phyloP scores from a whole-genome alignment of 202 grass and related monocot genomes.

The Setaria viridis region DNA sequence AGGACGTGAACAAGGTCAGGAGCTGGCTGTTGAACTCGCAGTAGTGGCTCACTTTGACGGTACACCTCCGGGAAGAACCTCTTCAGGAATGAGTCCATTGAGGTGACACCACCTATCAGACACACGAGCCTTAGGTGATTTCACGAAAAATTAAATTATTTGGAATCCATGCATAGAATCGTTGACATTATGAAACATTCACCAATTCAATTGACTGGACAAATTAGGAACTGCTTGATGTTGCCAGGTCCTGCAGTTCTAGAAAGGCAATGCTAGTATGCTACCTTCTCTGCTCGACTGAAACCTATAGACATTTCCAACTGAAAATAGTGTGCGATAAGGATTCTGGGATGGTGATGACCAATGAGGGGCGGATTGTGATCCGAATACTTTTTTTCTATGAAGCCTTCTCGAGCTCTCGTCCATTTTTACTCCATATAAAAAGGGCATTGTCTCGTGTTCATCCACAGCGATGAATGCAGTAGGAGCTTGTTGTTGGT shows the following conservation, averaged over 20 bases:
- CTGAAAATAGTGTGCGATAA: background rate
- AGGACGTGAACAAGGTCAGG: slow-evolving; percentile 80
- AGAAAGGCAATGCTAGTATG: background rate
- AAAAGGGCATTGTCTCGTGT: background rate
- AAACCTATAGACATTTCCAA: background rate
- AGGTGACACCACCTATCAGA: slow-evolving; percentile 68
- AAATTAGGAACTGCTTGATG: background rate
- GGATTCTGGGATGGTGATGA: background rate
- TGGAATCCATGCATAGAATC: background rate
- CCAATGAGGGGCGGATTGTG: no score
- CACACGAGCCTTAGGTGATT: slow-evolving; percentile 11
- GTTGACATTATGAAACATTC: background rate
- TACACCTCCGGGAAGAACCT: slow-evolving; percentile 86
- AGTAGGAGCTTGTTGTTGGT: background rate
- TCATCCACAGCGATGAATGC: background rate
- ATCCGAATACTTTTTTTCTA: background rate
- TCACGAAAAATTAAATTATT: background rate
- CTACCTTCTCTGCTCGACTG: background rate
- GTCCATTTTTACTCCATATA: background rate
- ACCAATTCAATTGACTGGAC: slow-evolving; percentile 6
- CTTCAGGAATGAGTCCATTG: slow-evolving; percentile 78
- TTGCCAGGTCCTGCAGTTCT: background rate
- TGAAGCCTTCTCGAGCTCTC: background rate
- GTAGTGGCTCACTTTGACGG: slow-evolving; percentile 64
- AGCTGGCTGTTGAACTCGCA: slow-evolving; percentile 78